Percentiles rank a stretch among this genome's conserved stretches.
These are phyloP conservation scores for Cladophialophora exuberans DNA, from an alignment of 2,329 filamentous ascomycete species.

Conservation along the genomic window DNA sequence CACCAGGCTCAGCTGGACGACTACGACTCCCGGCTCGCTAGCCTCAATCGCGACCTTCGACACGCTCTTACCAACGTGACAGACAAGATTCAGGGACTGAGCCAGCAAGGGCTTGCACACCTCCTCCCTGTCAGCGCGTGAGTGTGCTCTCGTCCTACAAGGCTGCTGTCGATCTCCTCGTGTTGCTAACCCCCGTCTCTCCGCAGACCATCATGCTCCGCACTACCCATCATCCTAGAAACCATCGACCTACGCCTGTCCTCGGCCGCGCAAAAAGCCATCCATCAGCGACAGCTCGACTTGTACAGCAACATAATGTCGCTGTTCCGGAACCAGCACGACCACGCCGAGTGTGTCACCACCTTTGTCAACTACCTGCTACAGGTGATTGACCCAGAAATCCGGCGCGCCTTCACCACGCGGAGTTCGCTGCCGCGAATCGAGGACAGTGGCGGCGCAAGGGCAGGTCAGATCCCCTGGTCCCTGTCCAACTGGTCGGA, in stretches of 20 bases:
- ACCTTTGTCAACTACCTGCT: slow-evolving; percentile 1
- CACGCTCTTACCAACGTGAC: not conserved
- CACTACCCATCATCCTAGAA: slow-evolving; percentile 1
- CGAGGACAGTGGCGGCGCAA: not conserved
- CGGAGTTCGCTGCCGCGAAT: not conserved
- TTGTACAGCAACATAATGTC: not conserved
- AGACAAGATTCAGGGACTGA: slow-evolving; percentile 1
- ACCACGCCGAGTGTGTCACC: slow-evolving; percentile 4
- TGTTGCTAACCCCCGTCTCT: not conserved
- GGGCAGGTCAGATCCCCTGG: not conserved
- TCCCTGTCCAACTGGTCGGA: slow-evolving; percentile 1
- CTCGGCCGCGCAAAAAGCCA: not conserved
- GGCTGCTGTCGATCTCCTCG: not conserved
- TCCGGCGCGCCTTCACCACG: not conserved
- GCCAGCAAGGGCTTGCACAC: slow-evolving; percentile 4
- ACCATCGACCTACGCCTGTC: slow-evolving; percentile 1
- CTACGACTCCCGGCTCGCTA: not conserved
- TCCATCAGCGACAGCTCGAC: slow-evolving; percentile 2
- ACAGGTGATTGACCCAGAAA: not conserved
- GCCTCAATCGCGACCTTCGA: slow-evolving; percentile 2
- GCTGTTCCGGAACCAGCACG: slow-evolving; percentile 3
- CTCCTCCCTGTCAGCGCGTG: slow-evolving; percentile 1
- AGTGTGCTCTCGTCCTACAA: not conserved
- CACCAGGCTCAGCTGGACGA: slow-evolving; percentile 7
- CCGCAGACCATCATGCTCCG: slow-evolving; percentile 3